Evolutionary conservation across 2,329 filamentous ascomycete genomes (phyloP), one percentile per base, ranked within the genome.

Genomic region (Helotiales sp.): DNA sequence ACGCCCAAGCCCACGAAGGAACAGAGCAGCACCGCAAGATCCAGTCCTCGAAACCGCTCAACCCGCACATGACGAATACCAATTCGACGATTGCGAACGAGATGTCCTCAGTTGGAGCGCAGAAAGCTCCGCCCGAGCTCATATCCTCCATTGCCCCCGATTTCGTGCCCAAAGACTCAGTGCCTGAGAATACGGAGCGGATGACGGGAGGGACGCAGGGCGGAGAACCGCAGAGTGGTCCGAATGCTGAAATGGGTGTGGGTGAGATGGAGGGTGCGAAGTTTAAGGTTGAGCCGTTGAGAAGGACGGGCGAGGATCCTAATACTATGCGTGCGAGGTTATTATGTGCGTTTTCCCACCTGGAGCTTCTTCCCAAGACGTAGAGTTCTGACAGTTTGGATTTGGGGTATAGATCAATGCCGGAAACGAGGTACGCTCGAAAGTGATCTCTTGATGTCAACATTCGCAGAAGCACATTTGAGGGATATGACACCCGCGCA

Each of bases 401-500:
- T 11, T 15, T 24, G 47, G 22, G n/a, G 15, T 34, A 64, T 75
- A 97, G 95, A 99, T 83, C 96, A 99, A 82, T 96, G 92, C 80
- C 92, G 96, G 75, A 99, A 99, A 82, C 90, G 96, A 78, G 96
- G 96, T 74, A 98, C 92, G 72, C 90, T 98, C 77, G 96, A 99
- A 80, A 94, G 92, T 71, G 96, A 99, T 79, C 92, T 99, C 63
- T 88, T 99, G 70, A 91, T 98, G 73, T 97, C 93, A 68, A 99
- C 96, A 72, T 99, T 99, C 79, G 96, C 96, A 71, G 88, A 95
- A 72, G 83, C 85, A 63, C 86, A 96, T 80, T 89, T 99, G 24
- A 83, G 85, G 50, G 82, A 82, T 69, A 97, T 99, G 92, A 87
- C 86, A 1, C 79, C 83, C 6, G 80, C 84, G 60, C 91, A 96